Conservation (phyloP, 352 stramenopile genomes). For the Pilasporangium apinafurcum region DNA sequence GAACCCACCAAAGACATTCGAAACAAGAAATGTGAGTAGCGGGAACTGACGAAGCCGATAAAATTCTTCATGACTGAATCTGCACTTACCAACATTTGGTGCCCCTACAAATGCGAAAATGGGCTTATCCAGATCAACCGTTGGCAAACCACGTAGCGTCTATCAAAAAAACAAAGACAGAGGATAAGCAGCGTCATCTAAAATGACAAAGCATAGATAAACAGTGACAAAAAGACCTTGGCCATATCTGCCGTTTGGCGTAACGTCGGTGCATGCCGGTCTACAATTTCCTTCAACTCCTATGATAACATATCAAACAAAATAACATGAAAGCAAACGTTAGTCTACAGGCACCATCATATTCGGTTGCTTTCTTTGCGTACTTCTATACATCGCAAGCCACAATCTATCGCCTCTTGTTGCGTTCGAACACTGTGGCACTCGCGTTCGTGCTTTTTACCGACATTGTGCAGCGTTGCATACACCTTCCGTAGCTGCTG, state of each 20-base stretch:
- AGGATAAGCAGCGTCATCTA: not conserved
- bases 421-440: slow-evolving; percentile 69
- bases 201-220: not conserved
- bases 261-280: slow-evolving; percentile 29
- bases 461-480: slow-evolving; percentile 63
- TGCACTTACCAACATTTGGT: slow-evolving; percentile 74
- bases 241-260: slow-evolving; percentile 50
- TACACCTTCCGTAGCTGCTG: slow-evolving; percentile 76
- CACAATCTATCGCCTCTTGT: slow-evolving; percentile 71
- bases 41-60: too few relatives aligned
- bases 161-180: slow-evolving; percentile 4
- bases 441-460: slow-evolving; percentile 64
- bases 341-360: not conserved
- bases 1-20: not conserved
- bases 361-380: not conserved
- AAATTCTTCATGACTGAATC: too few relatives aligned
- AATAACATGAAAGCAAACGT: not conserved
- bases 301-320: slow-evolving; percentile 5
- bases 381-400: slow-evolving; percentile 70
- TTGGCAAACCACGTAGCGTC: slow-evolving; percentile 66
- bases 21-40: not conserved
- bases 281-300: slow-evolving; percentile 41
- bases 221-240: slow-evolving; percentile 20
- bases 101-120: slow-evolving; percentile 84
- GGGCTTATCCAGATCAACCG: slow-evolving; percentile 70